A percentile compares a stretch with the other conserved stretches of the same genome.
phyloP scores from a whole-genome alignment of 495 filamentous ascomycete species.

The Penicillium samsonianum region DNA sequence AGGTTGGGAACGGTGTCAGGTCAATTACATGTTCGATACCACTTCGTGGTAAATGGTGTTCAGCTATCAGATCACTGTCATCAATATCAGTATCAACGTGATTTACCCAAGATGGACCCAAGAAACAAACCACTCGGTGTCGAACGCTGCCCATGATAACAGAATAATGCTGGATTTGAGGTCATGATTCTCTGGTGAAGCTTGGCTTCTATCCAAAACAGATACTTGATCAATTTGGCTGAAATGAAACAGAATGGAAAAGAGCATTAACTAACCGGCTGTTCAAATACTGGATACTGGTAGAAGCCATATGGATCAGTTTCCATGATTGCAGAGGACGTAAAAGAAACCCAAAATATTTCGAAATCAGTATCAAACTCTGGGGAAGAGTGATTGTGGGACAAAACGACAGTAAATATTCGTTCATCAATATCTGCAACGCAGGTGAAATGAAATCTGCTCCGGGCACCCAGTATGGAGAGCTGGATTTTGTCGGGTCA shows the following conservation, averaged over 20 bases:
- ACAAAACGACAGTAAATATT: slow-evolving; percentile 9
- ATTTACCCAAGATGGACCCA: neutral
- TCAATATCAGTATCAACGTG: neutral
- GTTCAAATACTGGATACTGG: slow-evolving; percentile 13
- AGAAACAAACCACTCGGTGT: slow-evolving; percentile 6
- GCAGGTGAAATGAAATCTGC: slow-evolving; percentile 4
- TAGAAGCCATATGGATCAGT: slow-evolving; percentile 16
- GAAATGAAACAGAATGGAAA: neutral
- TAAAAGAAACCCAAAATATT: slow-evolving; percentile 10
- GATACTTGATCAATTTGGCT: neutral
- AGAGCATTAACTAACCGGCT: neutral
- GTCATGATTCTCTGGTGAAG: slow-evolving; percentile 4
- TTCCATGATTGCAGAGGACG: slow-evolving; percentile 14
- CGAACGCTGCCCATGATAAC: slow-evolving; percentile 4
- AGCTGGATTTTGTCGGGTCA: slow-evolving; percentile 7
- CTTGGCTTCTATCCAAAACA: slow-evolving; percentile 1
- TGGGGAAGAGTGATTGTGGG: slow-evolving; percentile 10
- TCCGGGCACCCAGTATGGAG: slow-evolving; percentile 6
- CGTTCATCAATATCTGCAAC: slow-evolving; percentile 12
- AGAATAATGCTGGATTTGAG: slow-evolving; percentile 11
- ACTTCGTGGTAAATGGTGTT: slow-evolving; percentile 14
- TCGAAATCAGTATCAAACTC: slow-evolving; percentile 9
- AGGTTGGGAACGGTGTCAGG: slow-evolving; percentile 5
- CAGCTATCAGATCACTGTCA: slow-evolving; percentile 11
- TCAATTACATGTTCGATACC: slow-evolving; percentile 13